phyloP scores from a whole-genome alignment of 2,329 filamentous ascomycete genomes.

The Colletotrichum sp. region DNA sequence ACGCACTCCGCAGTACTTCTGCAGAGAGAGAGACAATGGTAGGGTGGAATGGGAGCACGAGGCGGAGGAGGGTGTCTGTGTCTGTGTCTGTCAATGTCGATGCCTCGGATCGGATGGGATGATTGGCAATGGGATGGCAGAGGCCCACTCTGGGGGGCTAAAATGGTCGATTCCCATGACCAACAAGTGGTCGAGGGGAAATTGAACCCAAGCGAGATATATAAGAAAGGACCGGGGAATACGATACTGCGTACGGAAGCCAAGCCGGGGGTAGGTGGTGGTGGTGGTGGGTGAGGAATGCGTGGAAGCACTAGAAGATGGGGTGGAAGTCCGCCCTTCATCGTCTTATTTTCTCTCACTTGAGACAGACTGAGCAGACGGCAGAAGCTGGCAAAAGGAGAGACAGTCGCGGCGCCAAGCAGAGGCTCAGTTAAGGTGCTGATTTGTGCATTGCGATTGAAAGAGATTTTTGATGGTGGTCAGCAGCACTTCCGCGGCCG shows the following conservation, averaged over 20 bases:
- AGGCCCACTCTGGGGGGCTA: background rate
- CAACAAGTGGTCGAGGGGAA: slow-evolving; percentile 9
- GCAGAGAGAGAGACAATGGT: background rate
- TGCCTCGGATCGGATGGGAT: background rate
- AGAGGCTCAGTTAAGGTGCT: background rate
- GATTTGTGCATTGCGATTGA: background rate
- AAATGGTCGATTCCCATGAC: background rate
- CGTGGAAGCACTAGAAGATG: background rate
- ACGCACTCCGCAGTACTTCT: background rate
- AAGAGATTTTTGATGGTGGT: background rate
- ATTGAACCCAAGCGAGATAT: slow-evolving; percentile 15
- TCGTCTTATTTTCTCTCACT: background rate
- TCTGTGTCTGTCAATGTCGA: background rate
- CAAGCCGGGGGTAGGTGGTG: background rate
- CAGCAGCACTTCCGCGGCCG: background rate
- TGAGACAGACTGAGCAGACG: background rate
- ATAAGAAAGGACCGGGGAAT: slow-evolving; percentile 7
- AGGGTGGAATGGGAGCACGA: background rate
- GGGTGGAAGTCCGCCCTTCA: background rate
- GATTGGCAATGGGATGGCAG: background rate
- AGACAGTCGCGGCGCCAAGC: background rate
- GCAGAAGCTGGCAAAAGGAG: background rate
- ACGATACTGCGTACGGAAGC: slow-evolving; percentile 2
- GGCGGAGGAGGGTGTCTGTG: background rate
- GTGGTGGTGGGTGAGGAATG: background rate